These are phyloP conservation scores for Microbotryum saponariae DNA, from an alignment of 1,284 basidiomycete genomes.

Conservation along the genomic window DNA sequence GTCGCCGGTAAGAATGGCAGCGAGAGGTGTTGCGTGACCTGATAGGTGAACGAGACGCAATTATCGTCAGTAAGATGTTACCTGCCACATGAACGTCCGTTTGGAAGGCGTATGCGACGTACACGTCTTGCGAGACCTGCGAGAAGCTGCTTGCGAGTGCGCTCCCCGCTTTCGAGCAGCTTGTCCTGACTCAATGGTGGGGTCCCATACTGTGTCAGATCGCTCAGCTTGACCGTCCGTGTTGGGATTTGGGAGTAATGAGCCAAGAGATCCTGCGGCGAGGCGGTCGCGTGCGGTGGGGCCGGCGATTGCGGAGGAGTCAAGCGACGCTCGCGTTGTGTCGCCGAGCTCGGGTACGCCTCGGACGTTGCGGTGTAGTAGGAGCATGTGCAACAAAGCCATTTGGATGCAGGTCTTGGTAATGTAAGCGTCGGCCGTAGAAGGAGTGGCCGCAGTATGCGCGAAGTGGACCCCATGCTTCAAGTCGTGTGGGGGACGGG, in stretches of 20 bases:
- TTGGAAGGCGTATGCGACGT: background rate
- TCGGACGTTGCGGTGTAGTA: no score
- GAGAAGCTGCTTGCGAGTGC: slow-evolving; percentile 30
- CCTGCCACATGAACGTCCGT: background rate
- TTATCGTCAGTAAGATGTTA: no score
- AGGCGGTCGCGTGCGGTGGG: slow-evolving; percentile 1
- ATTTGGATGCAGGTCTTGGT: no score
- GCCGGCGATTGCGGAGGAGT: background rate
- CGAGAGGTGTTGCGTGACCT: slow-evolving; percentile 34
- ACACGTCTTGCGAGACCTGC: slow-evolving; percentile 34
- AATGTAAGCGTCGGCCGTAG: no score
- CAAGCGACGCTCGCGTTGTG: no score
- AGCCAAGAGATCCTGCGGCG: slow-evolving; percentile 23
- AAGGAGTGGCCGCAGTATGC: no score
- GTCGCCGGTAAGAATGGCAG: slow-evolving; percentile 65
- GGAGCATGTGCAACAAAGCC: no score
- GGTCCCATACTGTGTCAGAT: slow-evolving; percentile 29
- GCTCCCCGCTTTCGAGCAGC: slow-evolving; percentile 33
- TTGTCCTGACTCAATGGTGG: slow-evolving; percentile 31
- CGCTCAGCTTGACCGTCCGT: slow-evolving; percentile 22
- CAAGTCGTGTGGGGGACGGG: no score
- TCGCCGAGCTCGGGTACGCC: no score
- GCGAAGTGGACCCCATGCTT: no score
- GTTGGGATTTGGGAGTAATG: slow-evolving; percentile 31
- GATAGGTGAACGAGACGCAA: background rate